Evolutionary conservation across 805 yeast genomes (phyloP).

Genomic region (Metschnikowia cubensis): DNA sequence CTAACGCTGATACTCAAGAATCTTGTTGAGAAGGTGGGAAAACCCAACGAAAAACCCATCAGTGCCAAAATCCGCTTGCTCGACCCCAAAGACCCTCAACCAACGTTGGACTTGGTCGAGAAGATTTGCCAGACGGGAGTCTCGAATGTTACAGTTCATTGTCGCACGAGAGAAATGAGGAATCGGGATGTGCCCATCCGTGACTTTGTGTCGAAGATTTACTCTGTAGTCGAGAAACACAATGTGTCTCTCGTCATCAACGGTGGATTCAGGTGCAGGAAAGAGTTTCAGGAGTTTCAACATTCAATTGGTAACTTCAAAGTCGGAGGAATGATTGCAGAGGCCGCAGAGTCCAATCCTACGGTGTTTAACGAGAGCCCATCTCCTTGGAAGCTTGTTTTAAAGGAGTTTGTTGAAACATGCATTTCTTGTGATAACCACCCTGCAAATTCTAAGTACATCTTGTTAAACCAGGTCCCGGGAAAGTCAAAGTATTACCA

Average conservation of each 20-base stretch:
- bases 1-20: conserved; percentile 63
- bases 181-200: conserved; percentile 79
- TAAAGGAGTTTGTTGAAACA: conserved; percentile 51
- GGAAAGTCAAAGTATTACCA: conserved; percentile 64
- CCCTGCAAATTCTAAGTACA: conserved; percentile 68
- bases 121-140: conserved; percentile 68
- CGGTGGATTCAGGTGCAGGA: conserved; percentile 61
- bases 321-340: conserved; percentile 92
- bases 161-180: conserved; percentile 86
- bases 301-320: conserved; percentile 47
- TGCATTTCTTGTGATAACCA: conserved; percentile 59
- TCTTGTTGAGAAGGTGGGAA: conserved; percentile 77
- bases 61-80: conserved; percentile 86
- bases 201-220: conserved; percentile 60
- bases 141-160: conserved; percentile 81
- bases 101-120: conserved; percentile 57
- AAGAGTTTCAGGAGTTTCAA: conserved; percentile 53
- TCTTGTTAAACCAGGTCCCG: conserved; percentile 73
- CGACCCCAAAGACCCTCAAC: conserved; percentile 48
- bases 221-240: conserved; percentile 53
- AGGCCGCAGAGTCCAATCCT: conserved; percentile 84
- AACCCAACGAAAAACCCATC: conserved; percentile 70
- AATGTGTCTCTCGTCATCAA: conserved; percentile 75
- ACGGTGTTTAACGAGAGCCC: conserved; percentile 55
- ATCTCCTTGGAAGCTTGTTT: conserved; percentile 51